A percentile compares a stretch with the other conserved stretches of the same genome.
Conservation (phyloP, 371 early-diverging fungal genomes). For the Mucor irregularis region DNA sequence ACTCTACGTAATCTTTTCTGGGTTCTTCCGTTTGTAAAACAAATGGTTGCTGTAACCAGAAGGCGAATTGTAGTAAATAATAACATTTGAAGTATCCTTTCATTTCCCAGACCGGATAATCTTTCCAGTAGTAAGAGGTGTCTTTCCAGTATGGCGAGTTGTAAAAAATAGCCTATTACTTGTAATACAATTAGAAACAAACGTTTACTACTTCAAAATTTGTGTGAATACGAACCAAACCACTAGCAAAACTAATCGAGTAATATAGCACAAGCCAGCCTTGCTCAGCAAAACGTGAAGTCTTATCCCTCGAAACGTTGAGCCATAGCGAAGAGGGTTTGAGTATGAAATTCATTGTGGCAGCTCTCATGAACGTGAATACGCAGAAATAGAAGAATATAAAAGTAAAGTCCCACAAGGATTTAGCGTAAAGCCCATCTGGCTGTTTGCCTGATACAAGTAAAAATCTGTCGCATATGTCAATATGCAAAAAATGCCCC, state of each 20-base stretch:
- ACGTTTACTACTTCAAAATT: constrained; percentile 49
- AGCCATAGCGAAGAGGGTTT: constrained; percentile 51
- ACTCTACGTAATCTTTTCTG: constrained; percentile 71
- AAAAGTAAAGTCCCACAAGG: constrained; percentile 56
- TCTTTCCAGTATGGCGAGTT: constrained; percentile 68
- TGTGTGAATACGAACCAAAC: constrained; percentile 47
- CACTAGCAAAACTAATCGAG: constrained; percentile 39
- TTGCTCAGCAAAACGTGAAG: constrained; percentile 70
- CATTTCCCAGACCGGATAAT: constrained; percentile 58
- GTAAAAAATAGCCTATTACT: constrained; percentile 55
- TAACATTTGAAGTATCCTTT: constrained; percentile 66
- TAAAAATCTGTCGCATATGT: constrained; percentile 46
- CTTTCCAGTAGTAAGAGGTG: constrained; percentile 60
- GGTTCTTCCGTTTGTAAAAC: constrained; percentile 70
- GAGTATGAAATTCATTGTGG: constrained; percentile 53
- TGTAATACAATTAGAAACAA: no score
- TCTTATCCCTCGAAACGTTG: constrained; percentile 47
- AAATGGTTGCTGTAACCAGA: constrained; percentile 77
- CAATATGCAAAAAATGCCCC: constrained; percentile 38
- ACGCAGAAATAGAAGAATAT: constrained; percentile 62
- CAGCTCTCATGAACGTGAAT: constrained; percentile 63
- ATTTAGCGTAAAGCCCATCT: constrained; percentile 55
- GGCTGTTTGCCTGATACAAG: constrained; percentile 41
- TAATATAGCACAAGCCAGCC: constrained; percentile 67
- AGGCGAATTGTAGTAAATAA: constrained; percentile 69